Evolutionary conservation across 1,139 yeast genomes (phyloP), one percentile per base, ranked within the genome.

Genomic region (Pichia sp.): DNA sequence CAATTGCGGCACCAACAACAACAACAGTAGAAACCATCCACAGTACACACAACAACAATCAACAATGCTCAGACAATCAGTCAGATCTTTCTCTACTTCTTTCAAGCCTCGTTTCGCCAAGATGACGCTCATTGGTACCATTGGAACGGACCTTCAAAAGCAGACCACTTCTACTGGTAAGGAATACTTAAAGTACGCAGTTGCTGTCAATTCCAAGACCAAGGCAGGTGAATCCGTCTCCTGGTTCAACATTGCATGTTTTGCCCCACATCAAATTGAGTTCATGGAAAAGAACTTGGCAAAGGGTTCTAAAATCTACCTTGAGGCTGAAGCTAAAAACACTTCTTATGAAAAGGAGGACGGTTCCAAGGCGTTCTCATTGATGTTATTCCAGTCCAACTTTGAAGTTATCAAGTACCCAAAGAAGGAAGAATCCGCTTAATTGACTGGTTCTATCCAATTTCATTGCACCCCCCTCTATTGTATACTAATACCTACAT

Each of bases 191-290:
- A 68, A 67, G 51, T 78, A 77, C 58, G 63, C 80, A 22, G 55
- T 77, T 42, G 86, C 84, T 4, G 81, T 77, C 39, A 70, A 67
- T 52, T 64, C 71, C 28, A 65, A 68, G 52, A 65, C 61, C 44
- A 53, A 53, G 35, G 50, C 47, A 25, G 49, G 42, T 14, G 73
- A 69, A 34, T 63, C 64, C 39, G 67, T 80, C 32, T 72, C 77
- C 29, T 77, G 85, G 84, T 77, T 69, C 64, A 72, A 74, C 49
- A 60, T 77, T 40, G 70, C 77, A 17, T 74, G 71, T 28, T 77
- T 77, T 59, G 71, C 65, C 47, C 71, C 67, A 42, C 54, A 59
- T 25, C 77, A 74, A 47, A 64, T 74, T 42, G 64, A 68, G 34
- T 77, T 69, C 54, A 60, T 77, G 69, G 58, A 66, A 33, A 63